A percentile compares a stretch with the other conserved stretches of the same genome.
phyloP scores from a whole-genome alignment of 2,329 filamentous ascomycete species.

The Alternaria rosae region DNA sequence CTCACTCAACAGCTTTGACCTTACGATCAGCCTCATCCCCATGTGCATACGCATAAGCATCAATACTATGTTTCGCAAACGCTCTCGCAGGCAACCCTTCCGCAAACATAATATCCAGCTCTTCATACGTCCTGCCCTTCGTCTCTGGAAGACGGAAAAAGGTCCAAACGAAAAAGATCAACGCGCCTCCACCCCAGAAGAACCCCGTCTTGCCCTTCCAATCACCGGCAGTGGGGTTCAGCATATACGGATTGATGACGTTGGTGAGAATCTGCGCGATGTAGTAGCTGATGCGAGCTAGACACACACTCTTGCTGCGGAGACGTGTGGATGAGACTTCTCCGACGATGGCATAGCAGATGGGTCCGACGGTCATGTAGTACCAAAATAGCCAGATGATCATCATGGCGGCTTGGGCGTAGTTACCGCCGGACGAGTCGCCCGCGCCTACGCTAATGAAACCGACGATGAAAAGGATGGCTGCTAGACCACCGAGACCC shows the following conservation, averaged over 20 bases:
- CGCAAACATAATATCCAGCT: conserved; percentile 83
- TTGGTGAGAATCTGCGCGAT: conserved; percentile 72
- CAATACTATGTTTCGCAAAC: conserved; percentile 11
- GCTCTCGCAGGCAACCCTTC: conserved; percentile 23
- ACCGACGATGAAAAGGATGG: conserved; percentile 79
- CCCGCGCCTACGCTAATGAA: conserved; percentile 59
- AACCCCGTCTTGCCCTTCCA: conserved; percentile 82
- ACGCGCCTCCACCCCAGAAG: conserved; percentile 81
- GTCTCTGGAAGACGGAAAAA: conserved; percentile 82
- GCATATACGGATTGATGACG: conserved; percentile 71
- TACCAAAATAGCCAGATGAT: conserved; percentile 67
- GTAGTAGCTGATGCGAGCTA: conserved; percentile 76
- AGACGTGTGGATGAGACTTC: conserved; percentile 82
- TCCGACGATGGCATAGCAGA: conserved; percentile 83
- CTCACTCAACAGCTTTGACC: not conserved
- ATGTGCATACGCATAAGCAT: conserved; percentile 27
- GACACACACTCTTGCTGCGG: conserved; percentile 85
- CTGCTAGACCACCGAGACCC: conserved; percentile 66
- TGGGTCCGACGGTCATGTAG: conserved; percentile 82
- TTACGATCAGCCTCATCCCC: conserved; percentile 6
- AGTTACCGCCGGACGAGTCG: conserved; percentile 53
- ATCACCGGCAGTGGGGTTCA: conserved; percentile 68
- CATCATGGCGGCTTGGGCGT: conserved; percentile 30
- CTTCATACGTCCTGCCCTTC: conserved; percentile 77
- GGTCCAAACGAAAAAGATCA: conserved; percentile 74